Evolutionary conservation across 345 rosid species (phyloP).

Genomic region (Barbarea vulgaris): DNA sequence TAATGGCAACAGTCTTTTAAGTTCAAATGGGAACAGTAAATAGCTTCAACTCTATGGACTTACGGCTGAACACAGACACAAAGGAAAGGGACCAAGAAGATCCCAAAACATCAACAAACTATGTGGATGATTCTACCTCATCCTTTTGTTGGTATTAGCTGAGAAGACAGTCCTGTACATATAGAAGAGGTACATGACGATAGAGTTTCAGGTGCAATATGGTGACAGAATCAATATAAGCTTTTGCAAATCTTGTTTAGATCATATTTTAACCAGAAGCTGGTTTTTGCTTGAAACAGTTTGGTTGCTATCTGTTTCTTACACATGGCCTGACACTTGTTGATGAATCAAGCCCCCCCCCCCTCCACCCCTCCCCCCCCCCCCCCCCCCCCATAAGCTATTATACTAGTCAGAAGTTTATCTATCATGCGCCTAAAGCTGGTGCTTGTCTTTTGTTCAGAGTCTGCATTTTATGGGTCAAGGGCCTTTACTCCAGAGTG

Average conservation of each 20-base stretch:
- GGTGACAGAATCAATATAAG: conserved; percentile 9
- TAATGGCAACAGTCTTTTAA: background rate
- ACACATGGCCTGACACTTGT: background rate
- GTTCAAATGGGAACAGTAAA: background rate
- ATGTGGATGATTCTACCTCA: background rate
- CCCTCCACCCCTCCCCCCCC: no score
- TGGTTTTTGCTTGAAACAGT: conserved; percentile 12
- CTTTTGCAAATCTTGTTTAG: background rate
- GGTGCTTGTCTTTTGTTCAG: conserved; percentile 1
- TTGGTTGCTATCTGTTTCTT: background rate
- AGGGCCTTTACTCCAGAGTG: background rate
- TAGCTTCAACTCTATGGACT: conserved; percentile 12
- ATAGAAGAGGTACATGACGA: background rate
- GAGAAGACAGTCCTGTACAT: background rate
- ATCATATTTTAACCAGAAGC: background rate
- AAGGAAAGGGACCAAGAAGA: background rate
- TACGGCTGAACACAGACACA: background rate
- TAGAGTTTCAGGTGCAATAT: background rate
- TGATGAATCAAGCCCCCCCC: background rate
- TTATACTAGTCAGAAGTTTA: background rate
- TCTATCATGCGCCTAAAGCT: background rate
- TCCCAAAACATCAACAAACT: background rate
- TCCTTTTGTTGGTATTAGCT: background rate
- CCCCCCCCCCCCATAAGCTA: background rate
- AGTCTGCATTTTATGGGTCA: background rate